Evolutionary conservation across 1,139 yeast genomes (phyloP).

Genomic region (Pichia sorboxylosa): DNA sequence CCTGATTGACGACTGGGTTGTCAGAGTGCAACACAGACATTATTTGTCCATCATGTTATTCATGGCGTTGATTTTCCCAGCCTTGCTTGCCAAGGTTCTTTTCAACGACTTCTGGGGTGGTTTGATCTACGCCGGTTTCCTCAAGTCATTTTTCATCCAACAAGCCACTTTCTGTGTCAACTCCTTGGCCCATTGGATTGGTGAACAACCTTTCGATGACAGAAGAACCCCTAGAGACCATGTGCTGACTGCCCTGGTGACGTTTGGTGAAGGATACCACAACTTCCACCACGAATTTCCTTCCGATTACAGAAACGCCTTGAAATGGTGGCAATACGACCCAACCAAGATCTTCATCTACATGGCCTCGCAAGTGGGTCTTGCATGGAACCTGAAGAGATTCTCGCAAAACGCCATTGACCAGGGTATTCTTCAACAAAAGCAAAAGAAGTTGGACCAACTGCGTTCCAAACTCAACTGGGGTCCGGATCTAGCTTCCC

Average conservation of each 20-base stretch:
- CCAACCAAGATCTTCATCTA: constrained; percentile 84
- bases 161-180: constrained; percentile 98
- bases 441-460: constrained; percentile 86
- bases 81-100: constrained; percentile 59
- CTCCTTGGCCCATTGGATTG: constrained; percentile 97
- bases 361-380: constrained; percentile 60
- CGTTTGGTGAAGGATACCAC: constrained; percentile 98
- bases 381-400: constrained; percentile 83
- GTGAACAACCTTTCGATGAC: constrained; percentile 96
- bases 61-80: constrained; percentile 66
- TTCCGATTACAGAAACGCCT: constrained; percentile 93
- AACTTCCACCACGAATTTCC: constrained; percentile 99
- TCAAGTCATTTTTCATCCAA: constrained; percentile 76
- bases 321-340: constrained; percentile 97
- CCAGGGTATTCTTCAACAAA: constrained; percentile 92
- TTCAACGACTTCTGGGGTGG: constrained; percentile 95
- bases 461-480: constrained; percentile 72
- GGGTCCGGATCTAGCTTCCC: constrained; percentile 78
- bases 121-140: constrained; percentile 77
- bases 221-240: constrained; percentile 97
- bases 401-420: constrained; percentile 93
- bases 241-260: constrained; percentile 82
- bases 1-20: constrained; percentile 81
- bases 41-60: constrained; percentile 58
- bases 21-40: constrained; percentile 87